Base-by-base conservation (phyloP, 805 yeast genomes). In the Kuraishia piskuri region DNA sequence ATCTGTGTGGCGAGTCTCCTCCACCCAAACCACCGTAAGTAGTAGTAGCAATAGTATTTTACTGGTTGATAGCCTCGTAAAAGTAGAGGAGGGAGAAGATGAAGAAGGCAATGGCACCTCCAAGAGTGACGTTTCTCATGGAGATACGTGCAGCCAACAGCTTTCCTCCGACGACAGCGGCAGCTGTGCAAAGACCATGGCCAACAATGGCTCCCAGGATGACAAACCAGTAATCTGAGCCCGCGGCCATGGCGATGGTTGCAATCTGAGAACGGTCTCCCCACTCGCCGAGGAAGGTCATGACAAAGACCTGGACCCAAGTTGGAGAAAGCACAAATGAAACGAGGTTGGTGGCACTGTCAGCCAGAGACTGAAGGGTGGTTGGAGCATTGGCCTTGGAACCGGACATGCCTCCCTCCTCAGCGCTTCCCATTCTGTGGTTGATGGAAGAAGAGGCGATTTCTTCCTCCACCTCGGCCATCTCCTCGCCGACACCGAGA, bases 181-280 rank as follows among this genome's bases (percentile, higher is more conserved):
- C 80, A 36, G 80, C 81, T 0, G 97, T 88, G 71, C 98, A 94
- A 9, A 87, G 49, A 9, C 86, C 83, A 69, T 94, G 99, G 36
- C 99, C 99, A 47, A 86, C 68, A 44, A 90, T 81, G 21, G 96
- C 96, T 56, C 99, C 99, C 49, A 84, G 60, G 49, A 92, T 89
- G 45, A 91, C 96, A 59, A 77, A 76, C 91, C 94, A 84, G 71
- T 90, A 94, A 68, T 90, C 87, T 48, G 90, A 84, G 45, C 97
- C 97, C 1, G 99, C 96, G 52, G 98, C 97, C 95, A 94, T 87
- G 46, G 98, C 98, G 62, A 94, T 90, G 36, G 97, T 94, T 48
- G 97, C 96, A 53, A 94, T 90, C 72, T 94, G 99, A 12, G 97
- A 90, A 63, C 99, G 83, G 69, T 94, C 99, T 51, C 99, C 99